Evolutionary conservation across 2,329 filamentous ascomycete species (phyloP).

Genomic region (Epichloe bromicola): DNA sequence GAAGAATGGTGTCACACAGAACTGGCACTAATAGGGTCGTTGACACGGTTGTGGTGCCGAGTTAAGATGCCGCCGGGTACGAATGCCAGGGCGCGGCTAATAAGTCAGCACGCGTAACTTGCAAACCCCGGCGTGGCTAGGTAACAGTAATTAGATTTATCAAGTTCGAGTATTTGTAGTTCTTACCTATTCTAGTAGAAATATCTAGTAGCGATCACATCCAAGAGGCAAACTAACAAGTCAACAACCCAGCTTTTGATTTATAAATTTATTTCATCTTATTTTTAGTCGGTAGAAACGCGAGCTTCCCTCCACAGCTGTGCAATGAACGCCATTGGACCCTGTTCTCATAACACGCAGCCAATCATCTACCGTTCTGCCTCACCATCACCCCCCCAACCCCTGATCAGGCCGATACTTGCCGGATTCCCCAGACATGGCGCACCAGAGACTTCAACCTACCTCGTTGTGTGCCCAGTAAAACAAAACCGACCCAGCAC

Average conservation of each 20-base stretch:
- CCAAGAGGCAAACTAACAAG: too few relatives aligned
- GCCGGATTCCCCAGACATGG: neutral
- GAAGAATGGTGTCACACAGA: too few relatives aligned
- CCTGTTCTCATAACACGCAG: neutral
- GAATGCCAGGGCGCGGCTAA: neutral
- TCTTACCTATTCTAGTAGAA: neutral
- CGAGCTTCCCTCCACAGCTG: neutral
- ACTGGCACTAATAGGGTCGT: too few relatives aligned
- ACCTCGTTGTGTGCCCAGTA: neutral
- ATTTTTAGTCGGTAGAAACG: too few relatives aligned
- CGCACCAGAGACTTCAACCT: neutral
- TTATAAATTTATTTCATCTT: too few relatives aligned
- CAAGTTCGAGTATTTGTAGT: neutral
- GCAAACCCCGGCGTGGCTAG: too few relatives aligned
- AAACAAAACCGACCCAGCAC: conserved; percentile 7
- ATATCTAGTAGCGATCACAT: too few relatives aligned
- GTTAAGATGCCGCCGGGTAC: too few relatives aligned
- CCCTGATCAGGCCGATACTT: conserved; percentile 3
- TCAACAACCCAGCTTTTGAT: too few relatives aligned
- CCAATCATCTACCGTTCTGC: conserved; percentile 3
- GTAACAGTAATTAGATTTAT: neutral
- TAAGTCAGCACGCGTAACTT: neutral
- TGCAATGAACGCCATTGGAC: neutral
- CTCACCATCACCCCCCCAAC: conserved; percentile 8
- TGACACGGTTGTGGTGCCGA: neutral